Base-by-base conservation (phyloP, 2,329 filamentous ascomycete species). In the Aureobasidium vineae region DNA sequence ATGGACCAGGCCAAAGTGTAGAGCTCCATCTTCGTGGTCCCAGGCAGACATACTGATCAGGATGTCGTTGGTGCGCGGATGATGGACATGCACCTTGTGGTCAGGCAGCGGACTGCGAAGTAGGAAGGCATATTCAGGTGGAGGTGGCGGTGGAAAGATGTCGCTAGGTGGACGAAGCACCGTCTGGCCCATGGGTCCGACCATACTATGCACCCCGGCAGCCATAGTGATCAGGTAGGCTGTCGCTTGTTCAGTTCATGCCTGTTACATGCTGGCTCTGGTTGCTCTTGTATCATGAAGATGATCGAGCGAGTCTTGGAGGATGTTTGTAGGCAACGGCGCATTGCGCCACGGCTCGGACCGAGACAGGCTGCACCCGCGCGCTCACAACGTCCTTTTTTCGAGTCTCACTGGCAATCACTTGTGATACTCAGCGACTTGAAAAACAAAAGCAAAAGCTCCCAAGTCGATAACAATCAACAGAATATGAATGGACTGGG, bases 1-100 rank as follows among this genome's bases (percentile, higher is more conserved):
- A 19, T 63, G 41, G n/a, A 50, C 8, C 28, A 50, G 57, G 26
- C 57, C 41, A 63, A 49, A 63, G 43, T 63, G n/a, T n/a, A 63
- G 28, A 38, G 57, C 45, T 16, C 57, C 41, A 2, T 63, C 43
- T 26, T 50, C n/a, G 43, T 63, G 57, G 26, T 63, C 57, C 43
- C 28, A 50, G 57, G 57, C 57, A 63, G 38, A 45, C 36, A 59
- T 6, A n/a, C 38, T 59, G 2, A 59, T 21, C 11, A 59, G 38
- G 15, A 45, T 15, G n/a, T 59, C 54, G 38, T 31, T 26, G 21
- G 16, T 59, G 54, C 33, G 23, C 13, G 38, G 54, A 28, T 59
- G 54, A 36, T 15, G 54, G 16, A 59, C 38, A 23, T 36, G 15
- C 11, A 59, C 6, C 23, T 16, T 43, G 54, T 59, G 38, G n/a